Evolutionary conservation across 768 basidiomycete genomes (phyloP), one percentile per base, ranked within the genome.

Genomic region (Kondoa subrosea): DNA sequence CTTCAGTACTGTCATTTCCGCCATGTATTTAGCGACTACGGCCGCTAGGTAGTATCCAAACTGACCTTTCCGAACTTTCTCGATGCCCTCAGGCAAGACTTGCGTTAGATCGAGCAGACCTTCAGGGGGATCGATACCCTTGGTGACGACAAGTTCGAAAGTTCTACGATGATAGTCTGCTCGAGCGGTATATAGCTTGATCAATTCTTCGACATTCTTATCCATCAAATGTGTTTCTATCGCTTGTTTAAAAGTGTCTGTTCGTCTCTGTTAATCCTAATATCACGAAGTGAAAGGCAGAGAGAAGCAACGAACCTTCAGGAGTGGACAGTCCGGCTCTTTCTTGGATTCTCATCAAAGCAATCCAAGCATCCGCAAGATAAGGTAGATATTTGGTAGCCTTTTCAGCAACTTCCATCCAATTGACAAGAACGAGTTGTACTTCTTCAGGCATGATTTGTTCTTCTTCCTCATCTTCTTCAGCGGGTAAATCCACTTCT

Each of bases 11-110:
- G 69, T 4, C 26, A 31, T 21, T 8, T 27, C 26, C 4, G 56
- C 27, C 40, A 63, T 67, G 25, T 25, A n/a, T n/a, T n/a, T n/a
- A n/a, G 2, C 65, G 64, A 64, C 4, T 25, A 66, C 32, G 40
- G 21, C 21, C 21, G 40, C 57, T 12, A 29, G 14, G 70, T 17
- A 68, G 69, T 2, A 12, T 27, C 32, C 0, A 31, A 0, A 34
- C 79, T 26, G 70, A 85, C 87, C 82, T 77, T 81, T 78, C 70
- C 82, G 82, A 21, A 87, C 82, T 74, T 83, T 79, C 29, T 79
- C 80, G 21, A 88, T 82, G 0, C 84, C 89, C 26, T 81, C 82
- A 74, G 86, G 83, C 12, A 89, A 73, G 1, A 84, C 78, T 25
- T 78, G 81, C 63, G 87, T 78, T 61, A 88, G 73, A 0, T 81